phyloP scores from a whole-genome alignment of 352 stramenopile genomes.

The Pseudoperonospora humuli region DNA sequence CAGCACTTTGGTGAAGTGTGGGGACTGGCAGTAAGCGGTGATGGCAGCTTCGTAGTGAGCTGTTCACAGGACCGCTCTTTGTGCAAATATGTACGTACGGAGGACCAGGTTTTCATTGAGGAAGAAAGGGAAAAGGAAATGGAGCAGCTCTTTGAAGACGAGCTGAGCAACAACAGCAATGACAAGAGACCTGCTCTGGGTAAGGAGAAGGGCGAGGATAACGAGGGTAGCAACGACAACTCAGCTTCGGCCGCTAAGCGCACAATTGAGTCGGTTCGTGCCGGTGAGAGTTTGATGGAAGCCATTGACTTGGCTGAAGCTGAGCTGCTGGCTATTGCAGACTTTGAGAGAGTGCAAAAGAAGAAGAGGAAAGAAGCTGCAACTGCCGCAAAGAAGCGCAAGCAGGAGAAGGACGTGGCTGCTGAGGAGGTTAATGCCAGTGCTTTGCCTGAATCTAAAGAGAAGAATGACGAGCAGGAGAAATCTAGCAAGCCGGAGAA shows the following conservation, averaged over 20 bases:
- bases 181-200: slow-evolving; percentile 47
- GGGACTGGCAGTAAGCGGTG: slow-evolving; percentile 84
- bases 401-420: slow-evolving; percentile 29
- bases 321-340: slow-evolving; percentile 84
- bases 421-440: slow-evolving; percentile 40
- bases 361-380: slow-evolving; percentile 52
- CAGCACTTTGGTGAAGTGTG: slow-evolving; percentile 83
- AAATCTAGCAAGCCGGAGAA: slow-evolving; percentile 38
- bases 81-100: slow-evolving; percentile 94
- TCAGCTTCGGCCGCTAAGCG: slow-evolving; percentile 88
- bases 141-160: slow-evolving; percentile 93
- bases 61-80: slow-evolving; percentile 96
- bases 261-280: slow-evolving; percentile 89
- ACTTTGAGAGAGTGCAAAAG: slow-evolving; percentile 53
- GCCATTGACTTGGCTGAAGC: slow-evolving; percentile 90
- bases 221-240: slow-evolving; percentile 28
- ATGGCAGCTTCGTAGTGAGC: slow-evolving; percentile 92
- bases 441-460: slow-evolving; percentile 13
- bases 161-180: slow-evolving; percentile 77
- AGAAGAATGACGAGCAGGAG: slow-evolving; percentile 18
- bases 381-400: slow-evolving; percentile 54
- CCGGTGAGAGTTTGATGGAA: slow-evolving; percentile 90
- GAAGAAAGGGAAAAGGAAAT: slow-evolving; percentile 96
- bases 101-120: slow-evolving; percentile 96
- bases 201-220: slow-evolving; percentile 44